Base-by-base conservation (phyloP, 352 stramenopile species). In the Globisporangium recalcitrans region DNA sequence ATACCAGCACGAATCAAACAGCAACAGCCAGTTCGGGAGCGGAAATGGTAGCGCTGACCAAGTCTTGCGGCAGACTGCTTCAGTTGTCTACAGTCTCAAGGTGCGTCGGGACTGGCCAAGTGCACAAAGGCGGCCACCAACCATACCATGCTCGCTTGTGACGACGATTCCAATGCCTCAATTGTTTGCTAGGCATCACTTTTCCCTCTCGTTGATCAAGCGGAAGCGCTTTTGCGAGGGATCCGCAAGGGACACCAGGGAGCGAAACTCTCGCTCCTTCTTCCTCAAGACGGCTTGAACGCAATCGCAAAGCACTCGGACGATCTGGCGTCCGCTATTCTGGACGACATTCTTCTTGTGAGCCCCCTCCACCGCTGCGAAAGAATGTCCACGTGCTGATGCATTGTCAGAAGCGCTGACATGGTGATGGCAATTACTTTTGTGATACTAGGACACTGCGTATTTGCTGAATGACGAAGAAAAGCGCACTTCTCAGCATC, bases 331-430 rank as follows among this genome's bases (percentile, higher is more conserved):
- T 71, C 73, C 13, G 69, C 77, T 4, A 79, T 90, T 52, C 63
- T 90, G 53, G 79, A 90, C 47, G 81, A 90, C 24, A 60, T 90
- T 0, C 64, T 90, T 14, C 63, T 88, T 52, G 81, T 90, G 67
- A 57, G 70, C 19, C 16, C 22, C 6, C 29, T 42, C 7, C 22
- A 46, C 34, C 21, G 52, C 13, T 36, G n/a, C n/a, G n/a, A n/a
- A n/a, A n/a, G n/a, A n/a, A n/a, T n/a, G n/a, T n/a, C n/a, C n/a
- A n/a, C n/a, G n/a, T 27, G 8, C 36, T 16, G 19, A 6, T 22
- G 14, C 14, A 19, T 54, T n/a, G 26, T n/a, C n/a, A n/a, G 21
- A 6, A 36, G 7, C 19, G 34, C 24, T 9, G 1, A 32, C 26
- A 34, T n/a, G 11, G 2, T 38, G n/a, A 2, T 48, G 27, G n/a